phyloP scores from a whole-genome alignment of 352 stramenopile species.

The Pythium periplocum region DNA sequence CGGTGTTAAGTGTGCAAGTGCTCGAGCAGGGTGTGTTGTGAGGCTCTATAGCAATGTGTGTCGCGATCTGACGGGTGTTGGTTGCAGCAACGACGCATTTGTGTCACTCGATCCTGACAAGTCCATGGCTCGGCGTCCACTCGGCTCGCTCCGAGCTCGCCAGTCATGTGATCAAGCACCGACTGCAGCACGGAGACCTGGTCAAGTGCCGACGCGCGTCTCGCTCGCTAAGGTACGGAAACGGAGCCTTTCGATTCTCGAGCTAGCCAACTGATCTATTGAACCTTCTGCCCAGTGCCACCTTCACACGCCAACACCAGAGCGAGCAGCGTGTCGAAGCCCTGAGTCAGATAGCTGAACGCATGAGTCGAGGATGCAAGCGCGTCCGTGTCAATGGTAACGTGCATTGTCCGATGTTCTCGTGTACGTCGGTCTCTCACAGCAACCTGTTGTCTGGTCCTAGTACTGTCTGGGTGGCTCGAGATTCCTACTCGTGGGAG shows the following conservation, averaged over 20 bases:
- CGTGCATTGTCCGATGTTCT: too few relatives aligned
- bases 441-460: too few relatives aligned
- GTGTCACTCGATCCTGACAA: conserved; percentile 13
- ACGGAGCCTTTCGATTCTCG: too few relatives aligned
- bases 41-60: too few relatives aligned
- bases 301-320: background rate
- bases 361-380: background rate
- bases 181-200: background rate
- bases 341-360: background rate
- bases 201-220: background rate
- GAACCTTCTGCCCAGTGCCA: background rate
- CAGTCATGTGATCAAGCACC: conserved; percentile 4
- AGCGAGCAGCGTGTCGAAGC: background rate
- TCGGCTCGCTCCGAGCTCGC: conserved; percentile 3
- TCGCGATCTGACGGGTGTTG: background rate
- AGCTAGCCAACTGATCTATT: too few relatives aligned
- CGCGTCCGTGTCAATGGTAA: background rate
- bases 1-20: too few relatives aligned
- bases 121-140: conserved; percentile 14
- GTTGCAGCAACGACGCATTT: conserved; percentile 7
- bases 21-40: too few relatives aligned
- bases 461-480: background rate
- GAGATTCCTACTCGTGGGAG: background rate
- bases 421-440: too few relatives aligned
- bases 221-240: too few relatives aligned